Evolutionary conservation across 208 protist species (phyloP).

Genomic region (Leishmania braziliensis): DNA sequence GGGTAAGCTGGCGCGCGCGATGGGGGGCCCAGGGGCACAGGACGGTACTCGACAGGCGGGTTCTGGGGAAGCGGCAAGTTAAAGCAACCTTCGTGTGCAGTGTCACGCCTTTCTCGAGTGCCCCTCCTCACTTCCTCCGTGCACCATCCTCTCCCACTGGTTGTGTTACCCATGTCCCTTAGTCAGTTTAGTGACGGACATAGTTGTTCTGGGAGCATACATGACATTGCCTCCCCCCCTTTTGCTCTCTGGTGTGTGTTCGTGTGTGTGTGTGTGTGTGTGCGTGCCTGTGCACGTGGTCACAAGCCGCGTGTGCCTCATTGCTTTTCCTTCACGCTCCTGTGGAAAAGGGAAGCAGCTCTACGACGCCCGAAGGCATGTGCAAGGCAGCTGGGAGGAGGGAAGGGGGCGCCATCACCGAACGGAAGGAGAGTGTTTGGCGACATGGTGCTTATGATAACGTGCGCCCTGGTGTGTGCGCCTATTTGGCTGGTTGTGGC

Average conservation of each 20-base stretch:
- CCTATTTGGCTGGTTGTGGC: not conserved
- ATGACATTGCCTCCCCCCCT: not conserved
- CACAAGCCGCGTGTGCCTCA: not conserved
- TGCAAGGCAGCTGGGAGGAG: not conserved
- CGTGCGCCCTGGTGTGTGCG: not conserved
- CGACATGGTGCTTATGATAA: not conserved
- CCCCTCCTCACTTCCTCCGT: constrained; percentile 3
- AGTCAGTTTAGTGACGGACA: not conserved
- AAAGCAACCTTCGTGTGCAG: not conserved
- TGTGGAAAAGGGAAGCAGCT: not conserved
- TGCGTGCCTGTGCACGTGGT: not conserved
- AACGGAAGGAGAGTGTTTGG: not conserved
- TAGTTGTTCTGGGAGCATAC: not conserved
- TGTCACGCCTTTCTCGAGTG: not conserved
- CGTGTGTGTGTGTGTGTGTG: not conserved
- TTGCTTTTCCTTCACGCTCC: not conserved
- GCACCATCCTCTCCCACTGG: constrained; percentile 8
- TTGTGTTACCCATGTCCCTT: not conserved
- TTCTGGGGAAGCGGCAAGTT: not conserved
- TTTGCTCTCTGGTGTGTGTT: not conserved
- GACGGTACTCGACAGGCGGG: not conserved
- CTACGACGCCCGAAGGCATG: not conserved
- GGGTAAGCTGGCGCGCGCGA: not conserved
- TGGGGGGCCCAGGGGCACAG: not conserved
- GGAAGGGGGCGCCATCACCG: not conserved